phyloP scores from a whole-genome alignment of 2,329 filamentous ascomycete species.

The Bimuria novae-zelandiae region DNA sequence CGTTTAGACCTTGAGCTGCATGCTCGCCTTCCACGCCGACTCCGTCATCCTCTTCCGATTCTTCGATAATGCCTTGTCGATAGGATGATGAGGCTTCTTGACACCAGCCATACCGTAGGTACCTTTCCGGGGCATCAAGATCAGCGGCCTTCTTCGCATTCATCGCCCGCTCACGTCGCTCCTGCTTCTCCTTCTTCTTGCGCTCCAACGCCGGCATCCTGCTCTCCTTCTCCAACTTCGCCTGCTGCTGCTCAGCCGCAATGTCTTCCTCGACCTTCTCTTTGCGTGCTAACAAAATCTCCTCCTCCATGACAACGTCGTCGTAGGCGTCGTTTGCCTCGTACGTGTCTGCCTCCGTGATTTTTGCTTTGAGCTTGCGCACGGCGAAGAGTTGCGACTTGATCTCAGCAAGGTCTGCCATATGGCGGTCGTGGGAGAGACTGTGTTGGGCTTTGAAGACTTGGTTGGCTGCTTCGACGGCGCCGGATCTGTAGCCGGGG shows the following conservation, averaged over 20 bases:
- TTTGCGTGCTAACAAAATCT: background rate
- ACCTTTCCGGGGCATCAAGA: no score
- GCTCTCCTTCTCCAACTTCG: background rate
- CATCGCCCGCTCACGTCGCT: background rate
- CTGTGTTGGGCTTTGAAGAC: background rate
- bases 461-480: constrained; percentile 3
- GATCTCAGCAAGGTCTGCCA: background rate
- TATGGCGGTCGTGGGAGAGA: background rate
- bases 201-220: background rate
- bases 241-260: constrained; percentile 1
- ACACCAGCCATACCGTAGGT: no score
- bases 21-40: no score
- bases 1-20: no score
- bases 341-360: background rate
- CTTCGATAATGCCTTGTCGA: no score
- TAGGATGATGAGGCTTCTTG: no score
- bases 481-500: constrained; percentile 5
- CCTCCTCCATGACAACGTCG: background rate
- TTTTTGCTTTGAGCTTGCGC: background rate
- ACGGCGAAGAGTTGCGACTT: background rate
- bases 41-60: no score
- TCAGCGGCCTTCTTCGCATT: background rate
- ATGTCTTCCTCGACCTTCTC: background rate
- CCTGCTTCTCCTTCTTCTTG: background rate
- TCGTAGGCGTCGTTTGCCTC: background rate